Percentiles rank a stretch among this genome's conserved stretches.
These are phyloP conservation scores for Aspergillus kassunensis DNA, from an alignment of 495 filamentous ascomycete genomes.

Conservation along the genomic window DNA sequence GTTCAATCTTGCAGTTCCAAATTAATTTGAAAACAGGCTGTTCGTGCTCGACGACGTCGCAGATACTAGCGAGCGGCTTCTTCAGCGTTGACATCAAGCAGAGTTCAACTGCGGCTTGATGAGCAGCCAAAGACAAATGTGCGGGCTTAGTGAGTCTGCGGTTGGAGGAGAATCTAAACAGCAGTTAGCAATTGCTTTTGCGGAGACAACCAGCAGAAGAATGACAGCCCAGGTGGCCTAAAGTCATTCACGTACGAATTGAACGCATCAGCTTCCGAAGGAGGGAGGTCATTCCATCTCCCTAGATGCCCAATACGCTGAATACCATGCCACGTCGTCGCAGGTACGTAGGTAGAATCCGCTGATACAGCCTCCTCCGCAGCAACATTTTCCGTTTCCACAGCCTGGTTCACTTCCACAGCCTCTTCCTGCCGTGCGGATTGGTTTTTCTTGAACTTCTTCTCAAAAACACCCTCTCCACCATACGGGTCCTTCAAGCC, in stretches of 20 bases:
- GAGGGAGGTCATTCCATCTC: constrained; percentile 39
- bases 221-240: not conserved
- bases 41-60: constrained; percentile 29
- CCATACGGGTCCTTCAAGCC: constrained; percentile 52
- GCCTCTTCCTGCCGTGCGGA: constrained; percentile 16
- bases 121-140: constrained; percentile 28
- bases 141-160: constrained; percentile 21
- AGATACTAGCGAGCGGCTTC: constrained; percentile 29
- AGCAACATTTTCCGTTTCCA: constrained; percentile 3
- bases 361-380: constrained; percentile 10
- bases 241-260: constrained; percentile 22
- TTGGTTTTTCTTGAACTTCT: constrained; percentile 22
- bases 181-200: not conserved
- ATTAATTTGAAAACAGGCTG: constrained; percentile 24
- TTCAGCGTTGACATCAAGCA: constrained; percentile 34
- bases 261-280: constrained; percentile 21
- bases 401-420: not conserved
- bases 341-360: constrained; percentile 48
- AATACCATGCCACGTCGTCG: constrained; percentile 54
- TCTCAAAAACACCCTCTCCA: constrained; percentile 32
- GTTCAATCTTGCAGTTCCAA: constrained; percentile 26
- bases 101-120: constrained; percentile 47
- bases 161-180: constrained; percentile 16
- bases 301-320: constrained; percentile 51
- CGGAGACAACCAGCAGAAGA: not conserved